Conservation (phyloP, 2,329 filamentous ascomycete species). For the Sporothrix protearum region DNA sequence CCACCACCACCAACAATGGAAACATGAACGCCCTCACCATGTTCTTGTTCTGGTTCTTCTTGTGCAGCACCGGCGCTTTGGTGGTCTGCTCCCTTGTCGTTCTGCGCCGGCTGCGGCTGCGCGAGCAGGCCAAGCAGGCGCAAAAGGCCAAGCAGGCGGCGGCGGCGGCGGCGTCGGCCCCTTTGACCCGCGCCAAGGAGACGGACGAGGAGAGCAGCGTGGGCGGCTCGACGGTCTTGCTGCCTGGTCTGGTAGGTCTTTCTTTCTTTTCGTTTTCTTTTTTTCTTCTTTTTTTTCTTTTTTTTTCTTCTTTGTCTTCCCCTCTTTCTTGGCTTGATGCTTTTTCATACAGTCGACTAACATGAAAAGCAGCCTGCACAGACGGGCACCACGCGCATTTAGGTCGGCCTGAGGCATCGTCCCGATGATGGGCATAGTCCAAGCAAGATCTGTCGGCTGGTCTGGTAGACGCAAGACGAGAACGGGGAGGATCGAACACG, state of each 20-base stretch:
- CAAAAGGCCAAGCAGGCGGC: neutral
- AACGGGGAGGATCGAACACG: neutral
- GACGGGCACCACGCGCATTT: neutral
- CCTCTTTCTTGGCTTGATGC: neutral
- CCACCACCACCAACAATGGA: slow-evolving; percentile 9
- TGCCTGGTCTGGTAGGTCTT: neutral
- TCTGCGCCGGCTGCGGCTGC: slow-evolving; percentile 24
- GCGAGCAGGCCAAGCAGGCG: slow-evolving; percentile 4
- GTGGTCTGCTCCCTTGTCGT: slow-evolving; percentile 19
- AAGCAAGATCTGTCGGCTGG: neutral
- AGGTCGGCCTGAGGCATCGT: neutral
- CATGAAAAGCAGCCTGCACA: neutral
- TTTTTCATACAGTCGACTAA: neutral
- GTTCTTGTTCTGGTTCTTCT: slow-evolving; percentile 28
- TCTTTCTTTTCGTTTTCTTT: neutral
- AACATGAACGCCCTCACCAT: slow-evolving; percentile 24
- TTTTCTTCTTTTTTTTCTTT: neutral
- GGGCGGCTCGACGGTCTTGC: neutral
- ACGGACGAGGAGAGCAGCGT: slow-evolving; percentile 7
- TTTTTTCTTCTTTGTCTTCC: neutral
- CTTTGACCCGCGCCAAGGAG: neutral
- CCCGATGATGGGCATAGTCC: neutral
- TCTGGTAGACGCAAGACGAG: neutral
- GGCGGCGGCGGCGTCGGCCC: neutral
- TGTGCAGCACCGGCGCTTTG: slow-evolving; percentile 22